phyloP scores from a whole-genome alignment of 2,329 filamentous ascomycete species.

The Microcyclosporella mali region DNA sequence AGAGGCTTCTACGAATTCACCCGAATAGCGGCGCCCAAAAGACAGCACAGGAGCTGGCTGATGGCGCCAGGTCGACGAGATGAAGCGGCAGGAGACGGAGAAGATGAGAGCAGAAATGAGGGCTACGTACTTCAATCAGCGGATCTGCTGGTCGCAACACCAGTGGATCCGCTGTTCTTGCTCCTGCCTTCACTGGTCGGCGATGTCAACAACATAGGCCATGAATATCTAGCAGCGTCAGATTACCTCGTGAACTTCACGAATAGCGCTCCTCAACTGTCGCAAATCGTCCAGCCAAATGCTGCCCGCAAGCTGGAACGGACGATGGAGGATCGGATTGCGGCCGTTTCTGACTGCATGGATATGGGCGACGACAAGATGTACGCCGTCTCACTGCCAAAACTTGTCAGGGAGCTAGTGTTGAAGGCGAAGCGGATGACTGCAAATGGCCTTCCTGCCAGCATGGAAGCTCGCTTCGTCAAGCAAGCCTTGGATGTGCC shows the following conservation, averaged over 20 bases:
- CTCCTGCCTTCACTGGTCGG: constrained; percentile 62
- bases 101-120: constrained; percentile 6
- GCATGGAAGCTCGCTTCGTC: constrained; percentile 82
- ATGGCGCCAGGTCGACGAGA: constrained; percentile 35
- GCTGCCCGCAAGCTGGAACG: constrained; percentile 39
- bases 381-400: constrained; percentile 71
- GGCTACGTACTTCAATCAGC: constrained; percentile 60
- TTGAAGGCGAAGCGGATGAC: constrained; percentile 66
- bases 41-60: constrained; percentile 48
- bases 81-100: constrained; percentile 8
- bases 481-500: constrained; percentile 69
- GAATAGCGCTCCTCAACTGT: constrained; percentile 52
- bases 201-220: constrained; percentile 12
- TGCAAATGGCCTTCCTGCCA: constrained; percentile 61
- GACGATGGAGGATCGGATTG: constrained; percentile 49
- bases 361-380: constrained; percentile 82
- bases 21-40: constrained; percentile 46
- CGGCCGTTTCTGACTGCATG: constrained; percentile 69
- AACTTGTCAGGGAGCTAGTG: constrained; percentile 60
- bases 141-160: constrained; percentile 76
- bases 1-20: constrained; percentile 58
- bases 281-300: constrained; percentile 43
- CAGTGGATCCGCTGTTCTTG: constrained; percentile 78
- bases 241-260: constrained; percentile 64
- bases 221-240: constrained; percentile 55